phyloP scores from a whole-genome alignment of 306 rosid species.

The Prunus kanzakura region DNA sequence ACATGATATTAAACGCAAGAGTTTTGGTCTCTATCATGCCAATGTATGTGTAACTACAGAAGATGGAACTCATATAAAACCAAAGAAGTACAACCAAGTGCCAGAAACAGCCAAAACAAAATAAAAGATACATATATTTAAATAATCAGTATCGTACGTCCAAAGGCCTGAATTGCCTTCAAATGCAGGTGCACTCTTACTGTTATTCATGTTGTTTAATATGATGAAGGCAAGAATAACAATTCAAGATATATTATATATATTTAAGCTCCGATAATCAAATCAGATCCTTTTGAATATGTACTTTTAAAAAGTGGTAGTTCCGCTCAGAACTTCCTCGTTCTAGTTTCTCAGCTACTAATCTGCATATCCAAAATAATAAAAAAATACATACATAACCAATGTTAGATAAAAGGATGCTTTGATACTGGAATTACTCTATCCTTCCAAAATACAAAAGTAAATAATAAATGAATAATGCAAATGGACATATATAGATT shows the following conservation, averaged over 20 bases:
- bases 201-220: not conserved
- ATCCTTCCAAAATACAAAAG: not conserved
- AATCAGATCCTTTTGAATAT: slow-evolving; percentile 64
- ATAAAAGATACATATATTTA: no score
- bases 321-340: slow-evolving; percentile 76
- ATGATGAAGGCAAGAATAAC: slow-evolving; percentile 9
- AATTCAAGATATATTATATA: slow-evolving; percentile 79
- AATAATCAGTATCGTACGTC: no score
- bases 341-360: slow-evolving; percentile 71
- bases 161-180: no score
- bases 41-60: no score
- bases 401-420: not conserved
- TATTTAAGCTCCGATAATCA: slow-evolving; percentile 86
- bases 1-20: no score
- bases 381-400: not conserved
- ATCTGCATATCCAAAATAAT: slow-evolving; percentile 36
- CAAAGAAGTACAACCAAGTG: not conserved
- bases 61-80: not conserved
- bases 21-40: no score
- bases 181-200: not conserved
- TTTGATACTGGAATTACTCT: no score
- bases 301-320: slow-evolving; percentile 44
- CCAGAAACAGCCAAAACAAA: not conserved
- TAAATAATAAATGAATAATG: not conserved
- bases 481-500: not conserved